A percentile compares a stretch with the other conserved stretches of the same genome.
phyloP scores from a whole-genome alignment of 108 stramenopile genomes.

The Asterionellopsis glacialis region DNA sequence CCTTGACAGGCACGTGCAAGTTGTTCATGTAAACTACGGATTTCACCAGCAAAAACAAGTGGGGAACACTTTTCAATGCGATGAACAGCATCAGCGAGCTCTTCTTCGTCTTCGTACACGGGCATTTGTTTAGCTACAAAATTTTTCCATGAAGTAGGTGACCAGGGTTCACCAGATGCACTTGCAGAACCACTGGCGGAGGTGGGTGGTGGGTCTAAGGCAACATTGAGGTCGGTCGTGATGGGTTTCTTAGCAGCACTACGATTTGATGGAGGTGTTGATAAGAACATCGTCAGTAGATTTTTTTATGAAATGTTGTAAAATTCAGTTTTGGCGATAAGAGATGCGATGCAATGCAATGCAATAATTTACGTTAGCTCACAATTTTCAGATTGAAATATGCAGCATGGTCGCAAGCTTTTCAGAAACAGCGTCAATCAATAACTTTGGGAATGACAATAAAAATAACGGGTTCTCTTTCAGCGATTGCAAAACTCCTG shows the following conservation, averaged over 20 bases:
- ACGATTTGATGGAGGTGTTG: no score
- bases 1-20: constrained; percentile 91
- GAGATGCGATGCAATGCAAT: neutral
- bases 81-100: constrained; percentile 52
- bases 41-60: constrained; percentile 91
- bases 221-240: no score
- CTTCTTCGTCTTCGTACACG: constrained; percentile 66
- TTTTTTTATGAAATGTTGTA: no score
- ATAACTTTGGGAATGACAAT: no score
- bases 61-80: constrained; percentile 61
- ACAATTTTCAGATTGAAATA: no score
- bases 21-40: constrained; percentile 84
- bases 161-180: constrained; percentile 49
- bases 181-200: constrained; percentile 15
- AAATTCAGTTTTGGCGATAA: neutral
- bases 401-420: no score
- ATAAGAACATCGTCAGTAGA: no score
- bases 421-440: no score
- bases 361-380: no score
- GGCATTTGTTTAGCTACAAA: constrained; percentile 73
- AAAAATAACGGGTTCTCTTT: no score
- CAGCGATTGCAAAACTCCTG: no score
- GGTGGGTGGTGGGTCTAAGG: constrained; percentile 9
- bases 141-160: constrained; percentile 71
- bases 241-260: no score